A percentile compares a stretch with the other conserved stretches of the same genome.
phyloP scores from a whole-genome alignment of 306 rosid species.

The Bauhinia variegata region DNA sequence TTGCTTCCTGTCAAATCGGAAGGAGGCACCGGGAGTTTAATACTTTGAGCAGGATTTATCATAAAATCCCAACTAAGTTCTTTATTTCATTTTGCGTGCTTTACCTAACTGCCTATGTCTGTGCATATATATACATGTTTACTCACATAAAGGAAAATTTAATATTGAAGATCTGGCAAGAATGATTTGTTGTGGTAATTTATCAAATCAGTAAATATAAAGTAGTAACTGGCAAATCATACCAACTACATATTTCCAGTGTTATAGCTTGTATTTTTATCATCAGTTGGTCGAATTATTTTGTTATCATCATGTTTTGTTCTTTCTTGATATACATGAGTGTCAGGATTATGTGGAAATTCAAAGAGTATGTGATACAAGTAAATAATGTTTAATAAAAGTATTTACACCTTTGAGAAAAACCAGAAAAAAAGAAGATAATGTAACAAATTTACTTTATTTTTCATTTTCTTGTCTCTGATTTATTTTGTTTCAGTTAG shows the following conservation, averaged over 20 bases:
- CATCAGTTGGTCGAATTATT: too few relatives aligned
- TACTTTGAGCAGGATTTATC: not conserved
- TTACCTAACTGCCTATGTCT: not conserved
- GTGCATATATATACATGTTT: not conserved
- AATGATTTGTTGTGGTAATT: conserved; percentile 7
- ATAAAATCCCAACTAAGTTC: not conserved
- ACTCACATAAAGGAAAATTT: not conserved
- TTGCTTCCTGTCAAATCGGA: conserved; percentile 9
- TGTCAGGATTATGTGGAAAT: not conserved
- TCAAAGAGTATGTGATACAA: conserved; percentile 9
- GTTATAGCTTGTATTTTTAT: too few relatives aligned
- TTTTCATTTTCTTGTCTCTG: not conserved
- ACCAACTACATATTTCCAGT: not conserved
- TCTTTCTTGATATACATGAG: too few relatives aligned
- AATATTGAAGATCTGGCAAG: conserved; percentile 11
- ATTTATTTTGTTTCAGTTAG: conserved; percentile 19
- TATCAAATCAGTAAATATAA: too few relatives aligned
- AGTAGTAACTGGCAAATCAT: not conserved
- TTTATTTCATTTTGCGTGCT: conserved; percentile 7
- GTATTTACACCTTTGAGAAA: not conserved
- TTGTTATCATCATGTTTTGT: too few relatives aligned
- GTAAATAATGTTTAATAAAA: not conserved
- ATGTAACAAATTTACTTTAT: not conserved
- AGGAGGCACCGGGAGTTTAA: conserved; percentile 12
- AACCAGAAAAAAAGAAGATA: not conserved